Percentiles rank a stretch among this genome's conserved stretches.
Conservation (phyloP, 2,329 filamentous ascomycete genomes). For the Colletotrichum navitas region DNA sequence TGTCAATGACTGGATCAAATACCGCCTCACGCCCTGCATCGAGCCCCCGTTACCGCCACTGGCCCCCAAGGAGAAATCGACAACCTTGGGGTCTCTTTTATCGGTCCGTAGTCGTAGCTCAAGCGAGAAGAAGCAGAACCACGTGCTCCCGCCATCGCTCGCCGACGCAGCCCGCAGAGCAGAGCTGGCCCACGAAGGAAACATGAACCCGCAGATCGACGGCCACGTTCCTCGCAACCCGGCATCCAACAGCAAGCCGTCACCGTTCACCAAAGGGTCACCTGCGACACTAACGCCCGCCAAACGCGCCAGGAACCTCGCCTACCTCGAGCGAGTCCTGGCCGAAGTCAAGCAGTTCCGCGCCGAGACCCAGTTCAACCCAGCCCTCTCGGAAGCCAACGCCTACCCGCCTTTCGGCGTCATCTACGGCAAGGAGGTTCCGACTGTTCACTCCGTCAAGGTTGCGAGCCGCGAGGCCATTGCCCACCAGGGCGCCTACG, state of each 20-base stretch:
- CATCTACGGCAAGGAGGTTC: slow-evolving; percentile 88
- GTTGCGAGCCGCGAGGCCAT: slow-evolving; percentile 82
- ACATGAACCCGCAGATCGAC: slow-evolving; percentile 62
- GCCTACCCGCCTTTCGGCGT: slow-evolving; percentile 84
- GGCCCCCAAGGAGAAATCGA: slow-evolving; percentile 53
- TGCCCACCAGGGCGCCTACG: slow-evolving; percentile 81
- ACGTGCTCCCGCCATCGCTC: slow-evolving; percentile 41
- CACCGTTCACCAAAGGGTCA: slow-evolving; percentile 45
- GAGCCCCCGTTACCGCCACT: slow-evolving; percentile 73
- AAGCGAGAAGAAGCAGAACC: slow-evolving; percentile 49
- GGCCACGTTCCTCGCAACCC: slow-evolving; percentile 43
- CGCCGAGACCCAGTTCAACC: slow-evolving; percentile 74
- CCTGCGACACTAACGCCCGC: slow-evolving; percentile 56
- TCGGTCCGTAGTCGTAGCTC: slow-evolving; percentile 61
- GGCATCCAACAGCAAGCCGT: slow-evolving; percentile 40
- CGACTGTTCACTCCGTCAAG: slow-evolving; percentile 85
- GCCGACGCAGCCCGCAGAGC: slow-evolving; percentile 47
- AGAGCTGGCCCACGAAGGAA: slow-evolving; percentile 52
- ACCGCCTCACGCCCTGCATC: slow-evolving; percentile 83
- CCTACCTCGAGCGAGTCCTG: slow-evolving; percentile 83
- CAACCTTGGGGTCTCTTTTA: slow-evolving; percentile 60
- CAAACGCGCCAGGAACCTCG: slow-evolving; percentile 62
- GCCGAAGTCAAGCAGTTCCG: slow-evolving; percentile 81
- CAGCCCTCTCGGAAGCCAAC: slow-evolving; percentile 73
- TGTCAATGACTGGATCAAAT: slow-evolving; percentile 81